phyloP scores from a whole-genome alignment of 2,329 filamentous ascomycete genomes.

The Pyrenophora tritici-repentis region DNA sequence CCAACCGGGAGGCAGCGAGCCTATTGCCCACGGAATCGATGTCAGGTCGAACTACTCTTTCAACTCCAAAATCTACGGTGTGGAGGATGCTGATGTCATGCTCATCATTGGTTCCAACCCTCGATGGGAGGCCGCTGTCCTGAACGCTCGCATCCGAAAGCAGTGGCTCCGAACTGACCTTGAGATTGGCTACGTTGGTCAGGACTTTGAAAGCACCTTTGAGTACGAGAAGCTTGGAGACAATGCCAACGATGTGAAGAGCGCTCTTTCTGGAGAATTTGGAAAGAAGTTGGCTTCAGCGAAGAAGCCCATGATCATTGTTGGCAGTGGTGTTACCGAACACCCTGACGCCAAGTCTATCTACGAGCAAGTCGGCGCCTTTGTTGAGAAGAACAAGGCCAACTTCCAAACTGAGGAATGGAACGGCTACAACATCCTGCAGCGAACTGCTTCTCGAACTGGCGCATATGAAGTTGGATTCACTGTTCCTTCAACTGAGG shows the following conservation, averaged over 20 bases:
- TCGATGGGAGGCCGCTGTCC: slow-evolving; percentile 88
- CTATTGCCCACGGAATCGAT: slow-evolving; percentile 89
- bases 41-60: slow-evolving; percentile 94
- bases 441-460: slow-evolving; percentile 87
- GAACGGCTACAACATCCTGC: slow-evolving; percentile 97
- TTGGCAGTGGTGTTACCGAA: slow-evolving; percentile 90
- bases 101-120: slow-evolving; percentile 95
- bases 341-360: slow-evolving; percentile 89
- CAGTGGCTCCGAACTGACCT: slow-evolving; percentile 96
- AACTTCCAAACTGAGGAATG: slow-evolving; percentile 90
- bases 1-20: slow-evolving; percentile 79
- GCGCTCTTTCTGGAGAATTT: slow-evolving; percentile 81
- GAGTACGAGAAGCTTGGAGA: slow-evolving; percentile 89
- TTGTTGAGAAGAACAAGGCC: slow-evolving; percentile 89
- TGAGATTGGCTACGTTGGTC: slow-evolving; percentile 87
- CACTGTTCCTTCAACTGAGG: slow-evolving; percentile 78
- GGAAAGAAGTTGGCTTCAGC: slow-evolving; percentile 89
- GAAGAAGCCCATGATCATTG: slow-evolving; percentile 94
- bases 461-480: slow-evolving; percentile 97
- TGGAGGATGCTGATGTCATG: slow-evolving; percentile 91
- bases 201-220: slow-evolving; percentile 91
- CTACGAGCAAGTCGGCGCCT: slow-evolving; percentile 86
- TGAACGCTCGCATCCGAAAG: slow-evolving; percentile 97
- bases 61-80: slow-evolving; percentile 92
- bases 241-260: slow-evolving; percentile 80